phyloP scores from a whole-genome alignment of 2,329 filamentous ascomycete genomes.

The Fusarium incarnatum region DNA sequence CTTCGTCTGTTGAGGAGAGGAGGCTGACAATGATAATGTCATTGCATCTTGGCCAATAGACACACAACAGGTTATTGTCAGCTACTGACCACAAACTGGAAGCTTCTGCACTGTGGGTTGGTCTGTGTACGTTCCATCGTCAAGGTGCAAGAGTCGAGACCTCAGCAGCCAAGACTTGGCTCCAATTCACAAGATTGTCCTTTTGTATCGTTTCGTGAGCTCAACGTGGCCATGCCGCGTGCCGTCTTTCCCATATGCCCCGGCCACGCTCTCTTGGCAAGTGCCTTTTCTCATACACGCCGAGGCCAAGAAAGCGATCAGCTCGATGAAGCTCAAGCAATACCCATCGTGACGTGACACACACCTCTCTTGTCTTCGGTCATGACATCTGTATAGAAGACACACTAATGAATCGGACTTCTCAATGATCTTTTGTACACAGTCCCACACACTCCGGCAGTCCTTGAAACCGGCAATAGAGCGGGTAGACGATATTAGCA shows the following conservation, averaged over 20 bases:
- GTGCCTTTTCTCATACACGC: conserved; percentile 11
- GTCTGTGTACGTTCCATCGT: neutral
- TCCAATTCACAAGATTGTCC: conserved; percentile 30
- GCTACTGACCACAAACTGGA: neutral
- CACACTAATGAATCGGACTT: neutral
- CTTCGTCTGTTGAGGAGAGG: conserved; percentile 15
- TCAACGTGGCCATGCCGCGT: conserved; percentile 35
- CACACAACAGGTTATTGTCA: conserved; percentile 2
- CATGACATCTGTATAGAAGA: neutral
- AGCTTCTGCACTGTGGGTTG: neutral
- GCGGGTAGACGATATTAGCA: neutral
- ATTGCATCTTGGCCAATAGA: conserved; percentile 24
- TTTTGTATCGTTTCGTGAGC: conserved; percentile 19
- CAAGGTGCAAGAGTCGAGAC: conserved; percentile 43
- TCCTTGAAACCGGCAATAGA: conserved; percentile 18
- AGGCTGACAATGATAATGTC: conserved; percentile 17
- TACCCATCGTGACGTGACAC: neutral
- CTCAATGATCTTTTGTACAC: neutral
- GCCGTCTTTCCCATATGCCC: conserved; percentile 42
- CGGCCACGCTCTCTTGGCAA: conserved; percentile 40
- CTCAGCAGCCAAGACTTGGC: conserved; percentile 47
- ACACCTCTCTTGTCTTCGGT: neutral
- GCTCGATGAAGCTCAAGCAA: neutral
- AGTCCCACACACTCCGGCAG: conserved; percentile 7
- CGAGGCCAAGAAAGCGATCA: conserved; percentile 23